Percentiles rank a stretch among this genome's conserved stretches.
Evolutionary conservation across 108 stramenopile species (phyloP).

Genomic region (Cyclotella sp.): DNA sequence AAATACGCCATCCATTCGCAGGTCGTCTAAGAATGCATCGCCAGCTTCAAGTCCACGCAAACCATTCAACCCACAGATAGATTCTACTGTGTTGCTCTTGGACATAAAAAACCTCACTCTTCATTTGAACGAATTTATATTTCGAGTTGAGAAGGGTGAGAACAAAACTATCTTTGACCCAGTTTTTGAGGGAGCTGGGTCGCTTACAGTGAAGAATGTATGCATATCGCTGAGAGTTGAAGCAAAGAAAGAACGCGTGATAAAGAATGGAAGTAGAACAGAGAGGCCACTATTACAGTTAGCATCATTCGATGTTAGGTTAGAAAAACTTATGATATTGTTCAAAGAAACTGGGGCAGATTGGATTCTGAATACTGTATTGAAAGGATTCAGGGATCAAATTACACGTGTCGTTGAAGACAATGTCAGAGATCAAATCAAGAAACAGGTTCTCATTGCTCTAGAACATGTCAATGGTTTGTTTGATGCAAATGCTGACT

Average conservation of each 20-base stretch:
- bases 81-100: constrained; percentile 78
- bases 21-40: neutral
- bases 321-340: constrained; percentile 71
- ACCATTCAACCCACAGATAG: constrained; percentile 72
- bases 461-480: constrained; percentile 78
- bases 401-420: constrained; percentile 71
- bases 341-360: constrained; percentile 86
- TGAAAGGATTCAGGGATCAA: constrained; percentile 73
- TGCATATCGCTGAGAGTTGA: constrained; percentile 79
- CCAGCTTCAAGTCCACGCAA: constrained; percentile 19
- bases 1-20: neutral
- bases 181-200: constrained; percentile 79
- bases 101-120: constrained; percentile 83
- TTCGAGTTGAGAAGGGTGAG: constrained; percentile 80
- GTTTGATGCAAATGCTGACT: constrained; percentile 71
- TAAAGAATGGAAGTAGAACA: constrained; percentile 30
- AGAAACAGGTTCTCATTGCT: constrained; percentile 57
- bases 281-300: constrained; percentile 69
- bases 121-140: constrained; percentile 68
- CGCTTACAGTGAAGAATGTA: constrained; percentile 70
- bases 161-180: constrained; percentile 79
- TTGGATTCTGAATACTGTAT: constrained; percentile 81
- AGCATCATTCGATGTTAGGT: constrained; percentile 62
- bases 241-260: constrained; percentile 64
- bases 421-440: constrained; percentile 79